Evolutionary conservation across 768 basidiomycete species (phyloP).

Genomic region (Boletus edulis): DNA sequence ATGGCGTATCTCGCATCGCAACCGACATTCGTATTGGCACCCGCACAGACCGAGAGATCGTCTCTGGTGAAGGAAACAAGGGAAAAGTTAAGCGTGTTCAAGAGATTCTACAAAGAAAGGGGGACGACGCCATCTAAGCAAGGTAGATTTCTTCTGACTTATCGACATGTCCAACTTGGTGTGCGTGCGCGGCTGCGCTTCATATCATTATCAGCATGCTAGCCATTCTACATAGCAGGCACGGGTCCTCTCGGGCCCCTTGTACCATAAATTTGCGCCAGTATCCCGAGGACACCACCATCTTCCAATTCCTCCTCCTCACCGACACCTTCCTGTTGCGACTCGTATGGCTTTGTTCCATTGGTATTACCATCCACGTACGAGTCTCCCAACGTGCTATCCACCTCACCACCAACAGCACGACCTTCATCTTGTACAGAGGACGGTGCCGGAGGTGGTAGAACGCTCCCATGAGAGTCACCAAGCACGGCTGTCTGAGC

Average conservation of each 20-base stretch:
- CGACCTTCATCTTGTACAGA: slow-evolving; percentile 46
- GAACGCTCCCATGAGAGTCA: slow-evolving; percentile 66
- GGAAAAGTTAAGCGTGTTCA: slow-evolving; percentile 79
- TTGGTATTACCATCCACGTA: slow-evolving; percentile 67
- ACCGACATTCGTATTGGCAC: slow-evolving; percentile 97
- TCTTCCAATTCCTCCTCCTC: slow-evolving; percentile 70
- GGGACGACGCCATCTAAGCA: not conserved
- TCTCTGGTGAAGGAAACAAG: slow-evolving; percentile 69
- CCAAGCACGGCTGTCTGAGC: slow-evolving; percentile 74
- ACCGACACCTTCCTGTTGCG: slow-evolving; percentile 48
- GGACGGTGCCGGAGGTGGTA: slow-evolving; percentile 6
- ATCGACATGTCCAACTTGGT: not conserved
- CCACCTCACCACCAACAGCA: slow-evolving; percentile 52
- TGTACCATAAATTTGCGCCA: slow-evolving; percentile 83
- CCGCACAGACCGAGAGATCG: slow-evolving; percentile 64
- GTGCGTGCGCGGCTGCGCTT: no score
- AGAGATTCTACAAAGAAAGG: slow-evolving; percentile 59
- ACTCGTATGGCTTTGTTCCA: slow-evolving; percentile 35
- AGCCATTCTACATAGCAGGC: slow-evolving; percentile 38
- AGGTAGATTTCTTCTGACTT: not conserved
- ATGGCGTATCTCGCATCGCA: slow-evolving; percentile 72
- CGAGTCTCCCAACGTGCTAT: slow-evolving; percentile 59
- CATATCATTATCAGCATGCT: not conserved
- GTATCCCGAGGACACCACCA: slow-evolving; percentile 78
- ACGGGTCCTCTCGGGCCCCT: slow-evolving; percentile 45